Conservation (phyloP, 306 rosid species). For the Aeschynomene evenia region DNA sequence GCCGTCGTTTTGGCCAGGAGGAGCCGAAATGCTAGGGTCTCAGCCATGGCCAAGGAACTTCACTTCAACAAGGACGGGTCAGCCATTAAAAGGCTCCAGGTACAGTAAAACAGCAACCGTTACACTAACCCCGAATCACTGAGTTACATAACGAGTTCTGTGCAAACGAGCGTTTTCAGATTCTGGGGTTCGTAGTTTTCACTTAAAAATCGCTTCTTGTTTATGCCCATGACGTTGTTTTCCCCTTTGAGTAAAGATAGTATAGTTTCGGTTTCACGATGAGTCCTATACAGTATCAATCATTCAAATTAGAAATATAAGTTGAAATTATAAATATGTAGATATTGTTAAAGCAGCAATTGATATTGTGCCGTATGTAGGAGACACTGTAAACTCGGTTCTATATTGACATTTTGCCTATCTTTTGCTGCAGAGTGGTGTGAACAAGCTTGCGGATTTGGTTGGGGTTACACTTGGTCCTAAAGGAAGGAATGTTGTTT, state of each 20-base stretch:
- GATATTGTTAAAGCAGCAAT: too few relatives aligned
- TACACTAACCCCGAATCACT: neutral
- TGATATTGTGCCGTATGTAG: too few relatives aligned
- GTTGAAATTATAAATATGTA: too few relatives aligned
- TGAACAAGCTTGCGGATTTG: conserved; percentile 96
- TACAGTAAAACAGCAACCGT: too few relatives aligned
- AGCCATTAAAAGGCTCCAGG: conserved; percentile 82
- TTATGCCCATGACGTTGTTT: neutral
- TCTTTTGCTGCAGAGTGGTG: conserved; percentile 68
- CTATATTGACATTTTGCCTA: too few relatives aligned
- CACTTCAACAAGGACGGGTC: conserved; percentile 94
- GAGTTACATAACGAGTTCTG: neutral
- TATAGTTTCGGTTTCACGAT: too few relatives aligned
- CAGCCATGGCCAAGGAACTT: conserved; percentile 94
- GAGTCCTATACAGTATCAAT: too few relatives aligned
- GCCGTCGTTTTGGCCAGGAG: conserved; percentile 38
- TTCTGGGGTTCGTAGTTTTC: neutral
- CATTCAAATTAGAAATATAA: too few relatives aligned
- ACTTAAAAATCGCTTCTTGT: neutral
- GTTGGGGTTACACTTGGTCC: conserved; percentile 99
- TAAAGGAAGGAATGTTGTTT: conserved; percentile 94
- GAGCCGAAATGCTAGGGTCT: conserved; percentile 49
- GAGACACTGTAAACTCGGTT: too few relatives aligned
- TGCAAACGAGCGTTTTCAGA: conserved; percentile 6
- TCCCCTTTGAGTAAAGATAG: too few relatives aligned